phyloP scores from a whole-genome alignment of 768 basidiomycete species.

The Sporobolomyces phaffii region DNA sequence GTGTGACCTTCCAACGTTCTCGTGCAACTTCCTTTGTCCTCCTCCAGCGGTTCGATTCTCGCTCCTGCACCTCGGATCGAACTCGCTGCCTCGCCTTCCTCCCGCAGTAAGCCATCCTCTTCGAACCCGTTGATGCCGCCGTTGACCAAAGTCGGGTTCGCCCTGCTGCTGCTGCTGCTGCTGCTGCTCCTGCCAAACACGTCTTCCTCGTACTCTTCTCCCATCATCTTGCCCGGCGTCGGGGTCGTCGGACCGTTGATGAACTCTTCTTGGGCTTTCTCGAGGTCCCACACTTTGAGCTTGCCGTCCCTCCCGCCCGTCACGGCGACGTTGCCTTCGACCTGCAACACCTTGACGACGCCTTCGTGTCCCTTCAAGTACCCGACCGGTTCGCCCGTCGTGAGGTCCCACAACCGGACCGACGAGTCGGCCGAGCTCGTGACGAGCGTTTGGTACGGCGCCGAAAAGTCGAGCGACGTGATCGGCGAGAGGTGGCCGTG shows the following conservation, averaged over 20 bases:
- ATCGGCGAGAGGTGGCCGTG: slow-evolving; percentile 73
- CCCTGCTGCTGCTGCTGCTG: background rate
- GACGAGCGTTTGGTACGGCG: slow-evolving; percentile 91
- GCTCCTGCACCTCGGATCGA: background rate
- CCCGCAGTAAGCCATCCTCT: slow-evolving; percentile 34
- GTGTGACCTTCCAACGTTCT: slow-evolving; percentile 81
- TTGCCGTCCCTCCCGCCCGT: slow-evolving; percentile 85
- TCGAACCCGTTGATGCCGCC: slow-evolving; percentile 13
- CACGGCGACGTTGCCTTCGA: slow-evolving; percentile 67
- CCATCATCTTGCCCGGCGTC: background rate
- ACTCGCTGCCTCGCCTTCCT: background rate
- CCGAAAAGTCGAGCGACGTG: slow-evolving; percentile 85
- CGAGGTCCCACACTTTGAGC: slow-evolving; percentile 82
- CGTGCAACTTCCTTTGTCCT: slow-evolving; percentile 58
- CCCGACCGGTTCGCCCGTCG: slow-evolving; percentile 79
- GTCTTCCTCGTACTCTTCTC: slow-evolving; percentile 27
- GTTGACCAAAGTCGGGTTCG: too few species aligned
- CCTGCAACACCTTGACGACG: slow-evolving; percentile 78
- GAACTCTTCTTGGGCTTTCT: slow-evolving; percentile 51
- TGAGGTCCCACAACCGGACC: slow-evolving; percentile 90
- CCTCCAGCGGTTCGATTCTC: slow-evolving; percentile 52
- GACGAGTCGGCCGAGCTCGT: slow-evolving; percentile 71
- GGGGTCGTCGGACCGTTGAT: background rate
- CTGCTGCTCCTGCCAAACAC: slow-evolving; percentile 23
- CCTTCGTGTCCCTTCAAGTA: slow-evolving; percentile 60